Base-by-base conservation (phyloP, 2,329 filamentous ascomycete species). In the Septoria petroselini region DNA sequence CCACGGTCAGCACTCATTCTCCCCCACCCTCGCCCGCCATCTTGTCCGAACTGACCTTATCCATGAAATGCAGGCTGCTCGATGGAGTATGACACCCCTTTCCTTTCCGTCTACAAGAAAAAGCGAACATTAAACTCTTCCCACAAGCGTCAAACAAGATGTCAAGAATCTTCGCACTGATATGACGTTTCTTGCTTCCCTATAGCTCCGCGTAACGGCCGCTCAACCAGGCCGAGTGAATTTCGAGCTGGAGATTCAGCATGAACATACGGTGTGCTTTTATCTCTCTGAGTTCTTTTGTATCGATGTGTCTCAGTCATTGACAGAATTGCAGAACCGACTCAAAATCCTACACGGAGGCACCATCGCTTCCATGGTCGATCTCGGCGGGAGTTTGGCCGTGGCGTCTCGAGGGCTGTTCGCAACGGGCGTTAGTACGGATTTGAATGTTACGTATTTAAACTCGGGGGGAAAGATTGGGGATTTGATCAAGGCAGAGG, bases 291-390 rank as follows among this genome's bases (percentile, higher is more conserved):
- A n/a, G n/a, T n/a, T n/a, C n/a, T n/a, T n/a, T n/a, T n/a, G n/a
- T n/a, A n/a, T n/a, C n/a, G n/a, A n/a, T n/a, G n/a, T n/a, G n/a
- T 23, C 17, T 30, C 15, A 9, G 18, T 37, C 14, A 7, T 21
- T 5, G 12, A 44, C 8, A 12, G 23, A 7, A 14, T 7, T 2
- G 3, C 17, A 90, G 85, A 91, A 91, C 64, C 83, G 87, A 1
- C 73, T 91, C 0, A 79, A 82, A 45, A 90, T 85, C 29, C 77
- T 91, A 21, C 87, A 91, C 61, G 87, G 87, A 14, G 87, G 87
- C 3, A 88, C 86, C 0, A 83, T 91, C 21, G 87, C 87, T 3
- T 86, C 83, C 64, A 83, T 91, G 71, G 81, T 84, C 39, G 82
- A 86, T 58, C 76, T 85, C 1, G 82, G 83, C 3, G 83, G 83